Conservation (phyloP, 2,329 filamentous ascomycete species). For the Xylariaceae sp. region DNA sequence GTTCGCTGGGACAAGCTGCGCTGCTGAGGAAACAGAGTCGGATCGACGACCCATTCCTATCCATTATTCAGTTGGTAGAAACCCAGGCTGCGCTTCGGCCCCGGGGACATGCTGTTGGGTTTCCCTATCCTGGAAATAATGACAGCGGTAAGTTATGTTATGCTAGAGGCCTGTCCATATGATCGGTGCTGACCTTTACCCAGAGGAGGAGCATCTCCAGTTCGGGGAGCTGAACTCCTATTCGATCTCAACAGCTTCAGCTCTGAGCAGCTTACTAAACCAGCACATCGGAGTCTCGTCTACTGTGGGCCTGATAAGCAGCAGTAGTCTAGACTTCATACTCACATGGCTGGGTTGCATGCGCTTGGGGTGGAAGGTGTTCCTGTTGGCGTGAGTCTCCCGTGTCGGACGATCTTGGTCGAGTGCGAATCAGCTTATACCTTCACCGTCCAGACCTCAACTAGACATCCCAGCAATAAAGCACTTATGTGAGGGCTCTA, state of each 20-base stretch:
- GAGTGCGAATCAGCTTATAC: background rate
- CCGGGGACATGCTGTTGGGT: conserved; percentile 40
- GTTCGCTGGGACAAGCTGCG: conserved; percentile 50
- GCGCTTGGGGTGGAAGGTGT: conserved; percentile 42
- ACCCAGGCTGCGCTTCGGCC: conserved; percentile 32
- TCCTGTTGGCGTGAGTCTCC: conserved; percentile 45
- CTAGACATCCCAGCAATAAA: conserved; percentile 37
- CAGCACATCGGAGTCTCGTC: background rate
- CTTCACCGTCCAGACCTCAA: conserved; percentile 33
- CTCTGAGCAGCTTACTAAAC: background rate
- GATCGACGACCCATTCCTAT: conserved; percentile 30
- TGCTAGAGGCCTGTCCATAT: too few species aligned
- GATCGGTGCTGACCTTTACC: too few species aligned
- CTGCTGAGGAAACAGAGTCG: conserved; percentile 19
- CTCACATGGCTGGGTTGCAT: conserved; percentile 54
- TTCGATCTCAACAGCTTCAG: too few species aligned
- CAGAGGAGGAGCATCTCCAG: too few species aligned
- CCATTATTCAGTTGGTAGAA: conserved; percentile 43
- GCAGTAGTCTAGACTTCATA: conserved; percentile 50
- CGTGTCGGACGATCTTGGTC: background rate
- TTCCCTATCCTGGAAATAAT: conserved; percentile 26
- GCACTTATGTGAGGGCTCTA: conserved; percentile 43
- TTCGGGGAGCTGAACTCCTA: too few species aligned
- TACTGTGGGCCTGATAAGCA: conserved; percentile 43
- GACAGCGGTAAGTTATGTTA: too few species aligned